Evolutionary conservation across 805 yeast genomes (phyloP), one percentile per base, ranked within the genome.

Genomic region (Schwanniomyces sp.): DNA sequence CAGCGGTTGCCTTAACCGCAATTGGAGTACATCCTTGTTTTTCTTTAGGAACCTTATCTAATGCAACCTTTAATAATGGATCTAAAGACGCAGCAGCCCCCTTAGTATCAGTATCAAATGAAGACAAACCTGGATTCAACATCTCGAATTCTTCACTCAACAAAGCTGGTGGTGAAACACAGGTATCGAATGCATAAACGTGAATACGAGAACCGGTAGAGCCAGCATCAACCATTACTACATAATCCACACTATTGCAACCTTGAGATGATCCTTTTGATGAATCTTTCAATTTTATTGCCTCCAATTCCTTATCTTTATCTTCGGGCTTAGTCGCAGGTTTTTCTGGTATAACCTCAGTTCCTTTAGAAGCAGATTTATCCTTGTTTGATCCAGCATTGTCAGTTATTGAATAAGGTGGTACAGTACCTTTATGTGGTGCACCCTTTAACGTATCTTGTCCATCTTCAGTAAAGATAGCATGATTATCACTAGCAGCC

Each of bases 1-100:
- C 99, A 26, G 99, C 99, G 42, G 99, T 94, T 45, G 99, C 99
- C 73, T 91, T 92, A 40, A 94, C 96, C 1, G 97, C 95, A 41
- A 94, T 80, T 6, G 98, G 99, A 2, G 98, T 84, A 71, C 98
- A 94, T 0, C 75, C 67, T 59, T 83, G 90, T 60, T 78, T 73
- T 38, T 78, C 78, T 51, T 78, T 75, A 29, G 99, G 99, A 45
- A 94, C 88, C 12, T 82, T 69, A 30, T 82, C 75, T 56, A 91
- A 59, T 0, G 99, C 99, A 10, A 80, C 57, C 28, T 88, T 76
- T 57, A 94, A 74, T 58, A 94, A 78, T 41, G 90, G 86, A 60
- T 94, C 96, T 54, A 94, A 78, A 1, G 96, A 88, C n/a, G 74
- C 70, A 17, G 99, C 99, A 14, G 98, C 99, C 30, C 88, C 94